These are phyloP conservation scores for Aspergillus amoenus DNA, from an alignment of 2,329 filamentous ascomycete species.

Conservation along the genomic window DNA sequence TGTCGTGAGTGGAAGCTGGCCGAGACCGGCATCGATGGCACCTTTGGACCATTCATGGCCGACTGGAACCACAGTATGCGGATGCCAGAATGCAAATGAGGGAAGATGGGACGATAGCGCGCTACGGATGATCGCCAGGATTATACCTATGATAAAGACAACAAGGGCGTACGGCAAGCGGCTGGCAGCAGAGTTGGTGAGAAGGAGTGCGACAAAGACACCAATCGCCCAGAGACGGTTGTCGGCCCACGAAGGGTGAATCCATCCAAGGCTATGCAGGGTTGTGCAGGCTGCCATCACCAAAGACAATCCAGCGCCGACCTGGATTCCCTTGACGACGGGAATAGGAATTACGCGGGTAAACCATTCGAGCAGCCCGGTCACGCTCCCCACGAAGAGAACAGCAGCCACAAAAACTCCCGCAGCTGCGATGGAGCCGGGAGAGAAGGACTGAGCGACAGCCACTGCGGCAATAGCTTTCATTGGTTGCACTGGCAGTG, in stretches of 20 bases:
- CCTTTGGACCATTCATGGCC: conserved; percentile 52
- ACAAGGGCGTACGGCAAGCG: conserved; percentile 74
- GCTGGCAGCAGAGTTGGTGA: conserved; percentile 61
- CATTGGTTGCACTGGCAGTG: conserved; percentile 86
- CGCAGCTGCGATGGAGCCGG: conserved; percentile 74
- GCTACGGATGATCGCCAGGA: conserved; percentile 58
- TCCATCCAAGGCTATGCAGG: conserved; percentile 70
- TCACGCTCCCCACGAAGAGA: conserved; percentile 74
- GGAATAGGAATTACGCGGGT: conserved; percentile 76
- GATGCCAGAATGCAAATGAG: conserved; percentile 60
- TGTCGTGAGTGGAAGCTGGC: conserved; percentile 85
- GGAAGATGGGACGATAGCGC: conserved; percentile 45
- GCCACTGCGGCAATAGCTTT: conserved; percentile 89
- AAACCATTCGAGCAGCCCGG: conserved; percentile 74
- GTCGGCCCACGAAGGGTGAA: conserved; percentile 65
- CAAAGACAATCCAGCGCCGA: conserved; percentile 83
- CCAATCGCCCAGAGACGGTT: conserved; percentile 75
- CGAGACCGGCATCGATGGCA: conserved; percentile 68
- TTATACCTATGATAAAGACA: conserved; percentile 67
- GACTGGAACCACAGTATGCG: conserved; percentile 51
- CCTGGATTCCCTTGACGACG: conserved; percentile 91
- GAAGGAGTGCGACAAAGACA: conserved; percentile 69
- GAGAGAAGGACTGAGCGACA: conserved; percentile 67
- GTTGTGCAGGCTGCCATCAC: conserved; percentile 72
- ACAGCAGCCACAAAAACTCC: conserved; percentile 74